Percentiles rank a stretch among this genome's conserved stretches.
These are phyloP conservation scores for Alternaria atra DNA, from an alignment of 2,329 filamentous ascomycete species.

Conservation along the genomic window DNA sequence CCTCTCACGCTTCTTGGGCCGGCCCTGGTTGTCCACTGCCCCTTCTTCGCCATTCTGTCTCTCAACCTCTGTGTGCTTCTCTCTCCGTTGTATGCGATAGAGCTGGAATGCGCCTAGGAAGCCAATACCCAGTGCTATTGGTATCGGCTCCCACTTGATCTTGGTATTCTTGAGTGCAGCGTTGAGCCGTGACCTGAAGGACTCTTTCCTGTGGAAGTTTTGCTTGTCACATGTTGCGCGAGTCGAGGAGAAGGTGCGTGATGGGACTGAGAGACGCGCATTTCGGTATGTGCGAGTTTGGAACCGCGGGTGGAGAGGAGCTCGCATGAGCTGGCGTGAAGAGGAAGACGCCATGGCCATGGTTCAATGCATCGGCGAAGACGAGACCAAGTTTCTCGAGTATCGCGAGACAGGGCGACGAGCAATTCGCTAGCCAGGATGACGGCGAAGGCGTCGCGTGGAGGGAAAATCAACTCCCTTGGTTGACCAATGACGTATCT, in stretches of 20 bases:
- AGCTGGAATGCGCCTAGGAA: conserved; percentile 86
- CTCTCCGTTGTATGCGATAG: conserved; percentile 73
- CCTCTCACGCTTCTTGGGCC: conserved; percentile 64
- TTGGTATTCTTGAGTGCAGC: conserved; percentile 69
- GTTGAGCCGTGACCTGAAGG: conserved; percentile 66
- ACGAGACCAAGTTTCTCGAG: not conserved
- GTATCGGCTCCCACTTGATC: conserved; percentile 90
- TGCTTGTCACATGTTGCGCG: conserved; percentile 54
- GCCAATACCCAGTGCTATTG: conserved; percentile 82
- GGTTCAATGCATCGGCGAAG: conserved; percentile 20
- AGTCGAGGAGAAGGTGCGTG: conserved; percentile 50
- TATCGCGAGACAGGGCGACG: not conserved
- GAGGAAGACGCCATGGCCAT: conserved; percentile 40
- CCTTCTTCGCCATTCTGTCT: conserved; percentile 58
- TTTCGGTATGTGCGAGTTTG: conserved; percentile 18
- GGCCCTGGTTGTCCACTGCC: conserved; percentile 48
- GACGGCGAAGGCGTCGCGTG: conserved; percentile 26
- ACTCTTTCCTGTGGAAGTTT: conserved; percentile 57
- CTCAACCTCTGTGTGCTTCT: conserved; percentile 54
- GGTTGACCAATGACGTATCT: conserved; percentile 40
- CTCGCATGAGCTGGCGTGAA: conserved; percentile 39
- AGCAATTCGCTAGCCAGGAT: conserved; percentile 13
- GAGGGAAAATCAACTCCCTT: conserved; percentile 27
- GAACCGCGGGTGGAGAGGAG: conserved; percentile 24
- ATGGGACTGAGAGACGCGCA: conserved; percentile 30